phyloP scores from a whole-genome alignment of 768 basidiomycete species.

The Roridomyces roridus region DNA sequence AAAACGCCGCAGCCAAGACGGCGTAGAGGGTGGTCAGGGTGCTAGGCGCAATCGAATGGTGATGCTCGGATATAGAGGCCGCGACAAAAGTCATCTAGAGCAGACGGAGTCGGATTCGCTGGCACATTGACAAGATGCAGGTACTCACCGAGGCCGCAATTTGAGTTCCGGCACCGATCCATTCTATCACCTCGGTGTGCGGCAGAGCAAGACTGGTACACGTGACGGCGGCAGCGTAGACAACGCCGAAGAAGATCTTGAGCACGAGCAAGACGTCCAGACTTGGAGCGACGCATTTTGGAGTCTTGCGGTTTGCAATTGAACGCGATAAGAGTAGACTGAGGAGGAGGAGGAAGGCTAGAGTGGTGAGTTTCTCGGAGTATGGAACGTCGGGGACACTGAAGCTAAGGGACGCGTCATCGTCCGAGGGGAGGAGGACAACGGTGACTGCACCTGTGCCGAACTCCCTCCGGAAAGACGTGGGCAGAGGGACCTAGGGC shows the following conservation, averaged over 20 bases:
- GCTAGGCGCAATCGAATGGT: conserved; percentile 14
- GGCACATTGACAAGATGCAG: neutral
- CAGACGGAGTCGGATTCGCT: too few species aligned
- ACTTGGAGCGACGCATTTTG: neutral
- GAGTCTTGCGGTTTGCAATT: neutral
- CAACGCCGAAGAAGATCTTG: neutral
- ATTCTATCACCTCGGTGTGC: neutral
- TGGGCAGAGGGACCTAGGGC: too few species aligned
- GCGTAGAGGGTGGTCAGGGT: conserved; percentile 6
- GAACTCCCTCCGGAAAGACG: too few species aligned
- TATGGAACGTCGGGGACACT: too few species aligned
- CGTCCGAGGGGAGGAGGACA: too few species aligned
- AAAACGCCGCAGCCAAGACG: neutral
- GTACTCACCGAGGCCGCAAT: conserved; percentile 7
- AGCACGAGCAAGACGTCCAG: neutral
- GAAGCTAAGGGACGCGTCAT: too few species aligned
- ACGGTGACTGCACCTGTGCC: too few species aligned
- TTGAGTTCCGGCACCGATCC: neutral
- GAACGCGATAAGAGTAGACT: neutral
- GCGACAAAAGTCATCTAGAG: neutral
- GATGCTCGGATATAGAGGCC: conserved; percentile 8
- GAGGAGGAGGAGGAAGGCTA: neutral
- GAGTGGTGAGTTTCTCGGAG: too few species aligned
- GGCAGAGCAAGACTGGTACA: neutral
- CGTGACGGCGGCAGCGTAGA: neutral